Evolutionary conservation across 1,284 basidiomycete genomes (phyloP).

Genomic region (Acaromyces ingoldii): DNA sequence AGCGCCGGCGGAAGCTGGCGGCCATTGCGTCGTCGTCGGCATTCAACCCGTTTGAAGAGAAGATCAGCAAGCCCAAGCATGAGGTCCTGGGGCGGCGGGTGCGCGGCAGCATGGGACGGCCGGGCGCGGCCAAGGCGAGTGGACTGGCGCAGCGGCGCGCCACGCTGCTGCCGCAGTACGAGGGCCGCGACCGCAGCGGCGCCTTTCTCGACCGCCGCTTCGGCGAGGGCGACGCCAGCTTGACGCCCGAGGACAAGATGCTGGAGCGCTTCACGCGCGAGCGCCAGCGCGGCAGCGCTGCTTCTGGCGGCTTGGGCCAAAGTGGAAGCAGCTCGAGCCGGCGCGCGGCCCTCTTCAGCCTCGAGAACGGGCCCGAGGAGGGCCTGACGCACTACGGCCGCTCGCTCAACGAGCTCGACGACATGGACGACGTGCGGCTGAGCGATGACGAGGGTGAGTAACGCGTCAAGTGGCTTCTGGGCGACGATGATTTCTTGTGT

Average conservation of each 20-base stretch:
- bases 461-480: too few species aligned
- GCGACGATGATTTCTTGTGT: too few species aligned
- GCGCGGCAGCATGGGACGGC: constrained; percentile 75
- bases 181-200: constrained; percentile 71
- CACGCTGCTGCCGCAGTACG: constrained; percentile 75
- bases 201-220: constrained; percentile 90
- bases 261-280: constrained; percentile 92
- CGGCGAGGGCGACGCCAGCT: constrained; percentile 84
- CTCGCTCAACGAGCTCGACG: constrained; percentile 75
- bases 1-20: constrained; percentile 61
- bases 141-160: constrained; percentile 71
- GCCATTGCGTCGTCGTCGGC: constrained; percentile 68
- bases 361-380: constrained; percentile 64
- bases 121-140: constrained; percentile 78
- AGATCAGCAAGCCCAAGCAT: constrained; percentile 64
- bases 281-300: constrained; percentile 33
- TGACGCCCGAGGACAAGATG: constrained; percentile 93
- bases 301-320: too few species aligned
- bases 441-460: constrained; percentile 42
- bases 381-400: constrained; percentile 84
- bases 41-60: constrained; percentile 84
- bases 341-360: constrained; percentile 80
- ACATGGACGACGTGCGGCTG: constrained; percentile 66
- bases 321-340: constrained; percentile 54
- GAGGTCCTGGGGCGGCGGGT: constrained; percentile 81